A percentile compares a stretch with the other conserved stretches of the same genome.
These are phyloP conservation scores for Eucalyptus camaldulensis DNA, from an alignment of 345 rosid genomes.

Conservation along the genomic window DNA sequence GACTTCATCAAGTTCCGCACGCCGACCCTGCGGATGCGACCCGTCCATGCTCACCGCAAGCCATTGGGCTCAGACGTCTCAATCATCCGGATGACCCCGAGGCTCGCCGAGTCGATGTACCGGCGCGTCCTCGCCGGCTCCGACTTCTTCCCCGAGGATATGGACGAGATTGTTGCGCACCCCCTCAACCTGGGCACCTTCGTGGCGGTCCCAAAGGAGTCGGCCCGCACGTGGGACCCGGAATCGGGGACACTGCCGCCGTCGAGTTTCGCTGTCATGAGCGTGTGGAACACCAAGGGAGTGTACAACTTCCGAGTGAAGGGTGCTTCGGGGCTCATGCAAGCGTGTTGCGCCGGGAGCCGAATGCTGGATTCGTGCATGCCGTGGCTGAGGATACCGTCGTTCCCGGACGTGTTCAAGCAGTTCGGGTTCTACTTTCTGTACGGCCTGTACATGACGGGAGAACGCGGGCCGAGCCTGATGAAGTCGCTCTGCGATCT, in stretches of 20 bases:
- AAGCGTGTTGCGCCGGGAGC: constrained; percentile 36
- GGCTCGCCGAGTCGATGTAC: constrained; percentile 26
- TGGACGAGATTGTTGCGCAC: constrained; percentile 24
- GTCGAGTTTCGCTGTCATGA: constrained; percentile 33
- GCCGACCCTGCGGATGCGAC: constrained; percentile 52
- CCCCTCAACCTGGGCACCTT: constrained; percentile 54
- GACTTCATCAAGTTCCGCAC: constrained; percentile 43
- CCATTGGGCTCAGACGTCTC: constrained; percentile 10
- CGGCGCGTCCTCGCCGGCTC: constrained; percentile 17
- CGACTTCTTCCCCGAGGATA: constrained; percentile 58
- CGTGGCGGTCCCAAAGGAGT: constrained; percentile 37
- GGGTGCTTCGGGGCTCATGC: constrained; percentile 34
- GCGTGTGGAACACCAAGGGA: constrained; percentile 71
- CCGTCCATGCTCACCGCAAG: constrained; percentile 61
- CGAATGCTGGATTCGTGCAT: constrained; percentile 52
- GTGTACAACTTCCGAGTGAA: constrained; percentile 52
- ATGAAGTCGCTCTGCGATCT: constrained; percentile 45
- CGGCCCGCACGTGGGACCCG: constrained; percentile 11
- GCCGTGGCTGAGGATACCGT: constrained; percentile 64
- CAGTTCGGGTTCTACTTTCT: constrained; percentile 51
- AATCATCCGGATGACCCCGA: constrained; percentile 13
- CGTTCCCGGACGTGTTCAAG: constrained; percentile 55
- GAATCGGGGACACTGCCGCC: constrained; percentile 16
- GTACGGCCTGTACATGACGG: constrained; percentile 63
- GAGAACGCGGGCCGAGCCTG: constrained; percentile 26